Evolutionary conservation across 2,329 filamentous ascomycete species (phyloP), one percentile per base, ranked within the genome.

Genomic region (Aurifilum marmelostoma): DNA sequence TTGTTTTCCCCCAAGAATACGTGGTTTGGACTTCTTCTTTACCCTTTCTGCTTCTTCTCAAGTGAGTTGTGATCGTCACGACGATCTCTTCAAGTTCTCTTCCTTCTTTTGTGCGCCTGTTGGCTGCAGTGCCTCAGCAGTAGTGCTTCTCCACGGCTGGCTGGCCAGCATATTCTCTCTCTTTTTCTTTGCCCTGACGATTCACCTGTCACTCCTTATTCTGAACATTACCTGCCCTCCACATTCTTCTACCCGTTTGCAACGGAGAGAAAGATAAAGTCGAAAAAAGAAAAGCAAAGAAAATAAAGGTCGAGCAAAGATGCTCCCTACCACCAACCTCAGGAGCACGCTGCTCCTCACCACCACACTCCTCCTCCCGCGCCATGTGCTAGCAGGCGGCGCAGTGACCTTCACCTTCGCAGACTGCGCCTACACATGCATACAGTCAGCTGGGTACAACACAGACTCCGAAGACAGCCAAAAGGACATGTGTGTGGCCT

Each of bases 61-160:
- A 59, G 67, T 52, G 58, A 60, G 59, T 65, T 65, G 69, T 69
- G 59, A 54, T 16, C 39, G 18, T 43, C 63, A 61, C 41, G 29
- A 39, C 32, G 43, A 50, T 41, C 54, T 21, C 52, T 41, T 65
- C 52, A 62, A 24, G 29, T 39, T 60, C 56, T 32, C 16, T 60
- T 60, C 56, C 18, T 7, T 60, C 32, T 63, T 29, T 34, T 16
- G 43, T 58, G 41, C 27, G 41, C 63, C 61, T 71, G 67, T 71
- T 69, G 67, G 56, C 39, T 12, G 65, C 69, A 67, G 69, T 64
- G 69, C 69, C 41, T 69, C 67, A 69, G 69, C 63, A 67, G 63
- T 69, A 67, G 63, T 69, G 67, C 59, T 64, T 65, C 66, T 50
- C 61, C 61, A 62, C 69, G 67, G 69, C 69, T 71, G 69, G n/a